Conservation (phyloP, 164 flowering plant genomes). For the Sextonia rubra region DNA sequence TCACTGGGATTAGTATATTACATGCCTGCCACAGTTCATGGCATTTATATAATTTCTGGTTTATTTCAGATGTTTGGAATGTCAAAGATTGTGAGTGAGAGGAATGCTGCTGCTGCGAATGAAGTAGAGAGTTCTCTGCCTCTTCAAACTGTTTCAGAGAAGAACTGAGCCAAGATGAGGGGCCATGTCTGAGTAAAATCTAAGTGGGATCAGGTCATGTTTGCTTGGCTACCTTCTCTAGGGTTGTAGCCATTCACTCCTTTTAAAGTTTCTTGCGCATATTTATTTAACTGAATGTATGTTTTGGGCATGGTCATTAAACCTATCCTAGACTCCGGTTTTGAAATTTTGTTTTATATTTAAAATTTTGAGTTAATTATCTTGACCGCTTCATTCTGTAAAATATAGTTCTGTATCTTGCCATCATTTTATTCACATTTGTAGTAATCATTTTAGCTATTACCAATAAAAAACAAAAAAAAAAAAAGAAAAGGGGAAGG, state of each 20-base stretch:
- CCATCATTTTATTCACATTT: too few relatives aligned
- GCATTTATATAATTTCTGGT: background rate
- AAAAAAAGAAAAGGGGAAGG: too few relatives aligned
- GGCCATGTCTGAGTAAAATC: background rate
- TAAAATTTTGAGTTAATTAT: too few relatives aligned
- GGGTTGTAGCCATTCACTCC: background rate
- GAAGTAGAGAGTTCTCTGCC: conserved; percentile 72
- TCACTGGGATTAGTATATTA: too few relatives aligned
- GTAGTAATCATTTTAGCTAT: too few relatives aligned
- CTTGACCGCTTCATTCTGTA: too few relatives aligned
- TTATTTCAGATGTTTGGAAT: conserved; percentile 78
- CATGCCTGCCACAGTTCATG: background rate
- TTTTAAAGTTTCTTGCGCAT: background rate
- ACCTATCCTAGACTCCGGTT: too few relatives aligned
- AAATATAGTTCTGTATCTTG: too few relatives aligned
- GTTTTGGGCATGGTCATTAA: too few relatives aligned
- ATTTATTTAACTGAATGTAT: background rate
- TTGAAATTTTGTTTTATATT: too few relatives aligned
- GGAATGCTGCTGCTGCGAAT: conserved; percentile 29
- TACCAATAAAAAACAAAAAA: too few relatives aligned
- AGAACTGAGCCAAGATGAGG: background rate
- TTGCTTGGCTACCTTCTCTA: background rate
- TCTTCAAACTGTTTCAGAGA: conserved; percentile 34
- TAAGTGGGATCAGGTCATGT: background rate
- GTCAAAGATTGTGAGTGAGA: conserved; percentile 75